Conservation (phyloP, 1,284 basidiomycete species). For the Cutaneotrichosporon dermatis region DNA sequence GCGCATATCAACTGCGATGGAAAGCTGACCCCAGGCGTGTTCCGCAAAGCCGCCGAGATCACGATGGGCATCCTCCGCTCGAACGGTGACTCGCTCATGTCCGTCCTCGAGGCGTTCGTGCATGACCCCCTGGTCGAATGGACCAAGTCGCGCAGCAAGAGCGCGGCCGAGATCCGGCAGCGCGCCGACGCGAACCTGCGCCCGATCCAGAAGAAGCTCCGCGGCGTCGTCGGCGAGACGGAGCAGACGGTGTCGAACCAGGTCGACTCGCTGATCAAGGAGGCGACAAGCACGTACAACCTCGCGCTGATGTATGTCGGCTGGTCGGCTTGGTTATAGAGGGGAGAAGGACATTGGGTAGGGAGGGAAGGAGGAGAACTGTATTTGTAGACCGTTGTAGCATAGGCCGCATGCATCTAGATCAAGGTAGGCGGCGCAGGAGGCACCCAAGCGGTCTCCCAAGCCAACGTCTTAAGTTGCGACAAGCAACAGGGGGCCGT, state of each 20-base stretch:
- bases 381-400: too few species aligned
- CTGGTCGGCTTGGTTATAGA: constrained; percentile 72
- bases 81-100: constrained; percentile 93
- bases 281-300: constrained; percentile 69
- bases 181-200: constrained; percentile 69
- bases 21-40: constrained; percentile 61
- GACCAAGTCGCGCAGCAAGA: constrained; percentile 56
- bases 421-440: too few species aligned
- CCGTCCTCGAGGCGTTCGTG: constrained; percentile 92
- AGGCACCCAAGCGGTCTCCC: too few species aligned
- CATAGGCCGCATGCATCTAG: too few species aligned
- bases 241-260: constrained; percentile 67
- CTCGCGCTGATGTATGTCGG: constrained; percentile 60
- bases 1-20: too few species aligned
- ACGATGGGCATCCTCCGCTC: constrained; percentile 80
- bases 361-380: too few species aligned
- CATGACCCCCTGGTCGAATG: constrained; percentile 98
- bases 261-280: constrained; percentile 83
- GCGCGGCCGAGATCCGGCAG: constrained; percentile 50
- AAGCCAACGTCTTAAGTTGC: too few species aligned
- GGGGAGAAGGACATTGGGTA: too few species aligned
- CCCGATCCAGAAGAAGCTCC: constrained; percentile 77
- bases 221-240: constrained; percentile 60
- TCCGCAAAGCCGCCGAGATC: constrained; percentile 87
- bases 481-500: too few species aligned